Percentiles rank a stretch among this genome's conserved stretches.
Evolutionary conservation across 805 yeast genomes (phyloP).

Genomic region (Isabelozyma pseudorhagii): DNA sequence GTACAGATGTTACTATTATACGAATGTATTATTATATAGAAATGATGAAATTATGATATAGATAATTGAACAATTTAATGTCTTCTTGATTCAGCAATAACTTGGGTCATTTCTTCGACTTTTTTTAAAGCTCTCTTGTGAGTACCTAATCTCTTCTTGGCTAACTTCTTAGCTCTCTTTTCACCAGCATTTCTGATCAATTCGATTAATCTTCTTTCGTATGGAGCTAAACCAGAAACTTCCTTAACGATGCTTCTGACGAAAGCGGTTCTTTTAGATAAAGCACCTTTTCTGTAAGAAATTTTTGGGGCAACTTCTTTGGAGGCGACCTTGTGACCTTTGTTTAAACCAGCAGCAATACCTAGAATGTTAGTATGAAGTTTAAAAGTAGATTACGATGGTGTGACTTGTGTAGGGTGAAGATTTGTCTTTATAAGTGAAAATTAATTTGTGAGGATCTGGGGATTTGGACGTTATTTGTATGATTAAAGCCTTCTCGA

Average conservation of each 20-base stretch:
- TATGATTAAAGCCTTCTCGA: too few species aligned
- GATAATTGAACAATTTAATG: conserved; percentile 45
- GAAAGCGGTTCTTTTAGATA: conserved; percentile 92
- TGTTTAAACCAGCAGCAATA: conserved; percentile 98
- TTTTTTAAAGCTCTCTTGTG: conserved; percentile 99
- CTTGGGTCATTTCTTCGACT: conserved; percentile 96
- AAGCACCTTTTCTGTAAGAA: conserved; percentile 95
- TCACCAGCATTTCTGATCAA: conserved; percentile 99
- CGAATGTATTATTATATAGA: neutral
- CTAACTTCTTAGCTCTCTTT: conserved; percentile 99
- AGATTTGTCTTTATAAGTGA: too few species aligned
- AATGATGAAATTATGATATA: conserved; percentile 1
- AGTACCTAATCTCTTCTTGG: conserved; percentile 99
- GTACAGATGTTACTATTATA: too few species aligned
- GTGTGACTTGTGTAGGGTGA: too few species aligned
- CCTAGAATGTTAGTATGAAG: conserved; percentile 49
- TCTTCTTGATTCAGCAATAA: conserved; percentile 97
- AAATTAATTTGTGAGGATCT: too few species aligned
- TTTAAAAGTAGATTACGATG: too few species aligned
- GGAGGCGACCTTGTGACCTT: conserved; percentile 96
- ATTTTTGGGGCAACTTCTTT: conserved; percentile 66
- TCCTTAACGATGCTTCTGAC: conserved; percentile 95
- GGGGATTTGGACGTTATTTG: too few species aligned
- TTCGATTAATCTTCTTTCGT: conserved; percentile 99
- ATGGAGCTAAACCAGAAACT: conserved; percentile 99